These are phyloP conservation scores for Globisporangium barbulae DNA, from an alignment of 352 stramenopile species.

Conservation along the genomic window DNA sequence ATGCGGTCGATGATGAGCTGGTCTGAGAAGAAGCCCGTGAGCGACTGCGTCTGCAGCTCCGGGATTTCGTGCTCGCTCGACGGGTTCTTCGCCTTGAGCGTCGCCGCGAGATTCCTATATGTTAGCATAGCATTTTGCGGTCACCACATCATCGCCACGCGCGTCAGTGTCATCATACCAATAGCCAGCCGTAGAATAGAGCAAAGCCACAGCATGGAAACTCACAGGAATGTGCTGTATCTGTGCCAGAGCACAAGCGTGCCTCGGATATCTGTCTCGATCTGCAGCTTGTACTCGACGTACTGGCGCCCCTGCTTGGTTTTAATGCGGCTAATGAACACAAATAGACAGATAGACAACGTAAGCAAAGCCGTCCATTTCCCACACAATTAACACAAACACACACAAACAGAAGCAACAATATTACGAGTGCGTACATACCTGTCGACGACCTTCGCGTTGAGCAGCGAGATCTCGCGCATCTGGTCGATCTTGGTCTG, in stretches of 20 bases:
- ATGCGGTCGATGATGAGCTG: constrained; percentile 86
- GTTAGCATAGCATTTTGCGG: neutral
- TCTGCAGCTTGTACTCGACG: constrained; percentile 79
- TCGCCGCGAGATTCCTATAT: constrained; percentile 67
- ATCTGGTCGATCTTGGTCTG: constrained; percentile 89
- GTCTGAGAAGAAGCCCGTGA: constrained; percentile 82
- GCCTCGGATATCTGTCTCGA: constrained; percentile 84
- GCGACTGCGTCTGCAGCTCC: constrained; percentile 78
- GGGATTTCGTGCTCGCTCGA: constrained; percentile 70
- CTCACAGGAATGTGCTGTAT: constrained; percentile 87
- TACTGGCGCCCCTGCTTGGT: constrained; percentile 85
- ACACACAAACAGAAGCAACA: neutral
- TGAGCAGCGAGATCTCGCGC: constrained; percentile 82
- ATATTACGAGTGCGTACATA: constrained; percentile 16
- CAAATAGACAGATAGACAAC: neutral
- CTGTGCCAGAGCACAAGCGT: constrained; percentile 86
- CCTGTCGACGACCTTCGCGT: constrained; percentile 84
- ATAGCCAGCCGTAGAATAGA: neutral
- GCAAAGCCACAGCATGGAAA: constrained; percentile 2
- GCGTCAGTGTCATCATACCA: neutral
- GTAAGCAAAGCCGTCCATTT: neutral
- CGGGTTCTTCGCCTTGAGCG: constrained; percentile 79
- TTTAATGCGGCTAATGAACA: constrained; percentile 63
- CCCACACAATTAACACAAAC: neutral
- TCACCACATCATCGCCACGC: neutral